These are phyloP conservation scores for Chlorophyllum brunneum DNA, from an alignment of 768 basidiomycete genomes.

Conservation along the genomic window DNA sequence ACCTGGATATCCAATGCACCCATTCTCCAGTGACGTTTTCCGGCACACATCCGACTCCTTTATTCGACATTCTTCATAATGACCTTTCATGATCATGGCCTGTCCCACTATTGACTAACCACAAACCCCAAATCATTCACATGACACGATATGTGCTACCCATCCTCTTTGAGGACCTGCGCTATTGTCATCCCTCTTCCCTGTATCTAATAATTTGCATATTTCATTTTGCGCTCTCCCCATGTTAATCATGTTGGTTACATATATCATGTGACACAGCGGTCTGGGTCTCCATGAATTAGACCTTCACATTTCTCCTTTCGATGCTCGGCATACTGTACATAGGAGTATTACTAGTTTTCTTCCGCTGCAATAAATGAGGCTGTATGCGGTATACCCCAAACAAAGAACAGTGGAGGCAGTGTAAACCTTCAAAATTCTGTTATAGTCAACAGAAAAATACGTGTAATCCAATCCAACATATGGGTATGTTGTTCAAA, in stretches of 20 bases:
- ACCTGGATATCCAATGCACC: neutral
- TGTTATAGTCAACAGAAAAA: neutral
- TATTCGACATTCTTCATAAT: conserved; percentile 4
- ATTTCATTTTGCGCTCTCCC: neutral
- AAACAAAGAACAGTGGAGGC: neutral
- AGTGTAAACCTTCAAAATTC: neutral
- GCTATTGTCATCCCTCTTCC: neutral
- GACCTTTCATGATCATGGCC: conserved; percentile 5
- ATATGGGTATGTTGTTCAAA: conserved; percentile 13
- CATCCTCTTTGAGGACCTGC: neutral
- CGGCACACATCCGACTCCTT: conserved; percentile 2
- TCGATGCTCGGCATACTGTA: conserved; percentile 13
- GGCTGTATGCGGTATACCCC: conserved; percentile 6
- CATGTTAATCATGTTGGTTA: conserved; percentile 7
- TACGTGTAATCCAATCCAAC: conserved; percentile 3
- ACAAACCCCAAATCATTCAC: neutral
- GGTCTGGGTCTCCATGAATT: neutral
- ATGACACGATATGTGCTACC: neutral
- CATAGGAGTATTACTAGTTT: conserved; percentile 14
- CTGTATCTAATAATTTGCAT: neutral
- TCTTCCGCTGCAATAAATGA: conserved; percentile 7
- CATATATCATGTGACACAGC: conserved; percentile 5
- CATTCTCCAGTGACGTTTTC: conserved; percentile 1
- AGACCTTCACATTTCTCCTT: conserved; percentile 5
- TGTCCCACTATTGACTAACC: neutral